A percentile compares a stretch with the other conserved stretches of the same genome.
phyloP scores from a whole-genome alignment of 495 filamentous ascomycete species.

The Chaetomium cochliodes region DNA sequence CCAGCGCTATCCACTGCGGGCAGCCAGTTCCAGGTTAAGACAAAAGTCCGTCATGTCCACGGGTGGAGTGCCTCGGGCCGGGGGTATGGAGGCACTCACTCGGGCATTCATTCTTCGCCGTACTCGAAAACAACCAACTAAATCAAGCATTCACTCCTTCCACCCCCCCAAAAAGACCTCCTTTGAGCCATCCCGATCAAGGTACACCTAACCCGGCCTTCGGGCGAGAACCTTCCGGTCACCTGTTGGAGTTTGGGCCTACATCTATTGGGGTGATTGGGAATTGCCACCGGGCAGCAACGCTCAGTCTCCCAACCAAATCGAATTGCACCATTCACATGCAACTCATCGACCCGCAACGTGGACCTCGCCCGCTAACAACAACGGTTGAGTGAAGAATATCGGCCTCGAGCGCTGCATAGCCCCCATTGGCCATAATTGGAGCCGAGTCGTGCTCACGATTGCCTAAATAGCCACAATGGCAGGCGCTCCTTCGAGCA shows the following conservation, averaged over 20 bases:
- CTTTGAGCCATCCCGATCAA: neutral
- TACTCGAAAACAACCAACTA: neutral
- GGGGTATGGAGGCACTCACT: no score
- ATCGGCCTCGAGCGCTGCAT: neutral
- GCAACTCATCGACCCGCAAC: conserved; percentile 19
- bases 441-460: neutral
- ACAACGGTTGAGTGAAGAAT: neutral
- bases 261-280: neutral
- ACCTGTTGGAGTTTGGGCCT: neutral
- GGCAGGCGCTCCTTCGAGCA: neutral
- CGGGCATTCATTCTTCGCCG: neutral
- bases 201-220: neutral
- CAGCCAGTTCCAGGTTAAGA: no score
- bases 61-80: no score
- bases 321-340: conserved; percentile 13
- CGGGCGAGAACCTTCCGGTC: neutral
- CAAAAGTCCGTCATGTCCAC: no score
- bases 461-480: neutral
- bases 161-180: no score
- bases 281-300: neutral
- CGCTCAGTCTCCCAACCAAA: conserved; percentile 2
- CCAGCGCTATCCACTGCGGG: no score
- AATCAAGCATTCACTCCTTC: neutral
- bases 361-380: conserved; percentile 21
- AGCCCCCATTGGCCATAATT: neutral